Percentiles rank a stretch among this genome's conserved stretches.
These are phyloP conservation scores for Apiotrichum gamsii DNA, from an alignment of 1,284 basidiomycete species.

Conservation along the genomic window DNA sequence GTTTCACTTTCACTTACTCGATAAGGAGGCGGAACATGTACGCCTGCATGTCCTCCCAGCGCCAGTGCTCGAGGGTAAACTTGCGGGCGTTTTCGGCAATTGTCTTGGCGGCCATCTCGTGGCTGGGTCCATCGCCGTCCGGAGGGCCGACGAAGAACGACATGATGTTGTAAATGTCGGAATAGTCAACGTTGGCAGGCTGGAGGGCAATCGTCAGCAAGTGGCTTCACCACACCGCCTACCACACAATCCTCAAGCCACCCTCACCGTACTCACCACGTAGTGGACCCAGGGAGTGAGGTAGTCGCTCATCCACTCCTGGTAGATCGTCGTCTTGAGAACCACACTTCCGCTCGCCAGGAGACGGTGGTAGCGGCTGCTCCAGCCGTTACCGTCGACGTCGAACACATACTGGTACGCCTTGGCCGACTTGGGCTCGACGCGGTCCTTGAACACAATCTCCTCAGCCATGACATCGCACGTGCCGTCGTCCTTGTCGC, in stretches of 20 bases:
- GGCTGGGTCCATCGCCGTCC: slow-evolving; percentile 33
- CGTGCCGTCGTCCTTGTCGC: slow-evolving; percentile 44
- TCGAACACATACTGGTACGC: slow-evolving; percentile 23
- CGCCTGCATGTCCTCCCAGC: slow-evolving; percentile 52
- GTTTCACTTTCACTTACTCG: slow-evolving; percentile 31
- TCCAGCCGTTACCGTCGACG: slow-evolving; percentile 48
- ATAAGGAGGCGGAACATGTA: slow-evolving; percentile 46
- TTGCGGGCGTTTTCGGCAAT: slow-evolving; percentile 47
- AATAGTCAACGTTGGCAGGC: slow-evolving; percentile 50
- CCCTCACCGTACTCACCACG: slow-evolving; percentile 32
- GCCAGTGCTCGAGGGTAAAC: slow-evolving; percentile 49
- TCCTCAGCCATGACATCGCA: slow-evolving; percentile 42
- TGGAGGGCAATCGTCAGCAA: slow-evolving; percentile 5
- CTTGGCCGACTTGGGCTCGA: slow-evolving; percentile 4
- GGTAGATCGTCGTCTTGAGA: slow-evolving; percentile 49
- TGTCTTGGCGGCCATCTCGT: slow-evolving; percentile 48
- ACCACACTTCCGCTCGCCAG: slow-evolving; percentile 47
- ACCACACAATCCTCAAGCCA: too few relatives aligned
- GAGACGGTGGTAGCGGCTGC: slow-evolving; percentile 44
- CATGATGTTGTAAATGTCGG: slow-evolving; percentile 51
- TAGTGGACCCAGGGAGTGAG: slow-evolving; percentile 50
- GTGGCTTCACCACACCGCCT: too few relatives aligned
- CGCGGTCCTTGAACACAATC: slow-evolving; percentile 30
- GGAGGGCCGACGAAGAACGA: slow-evolving; percentile 51
- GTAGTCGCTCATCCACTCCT: slow-evolving; percentile 50